Conservation (phyloP, 805 yeast genomes). For the Candida koratica region DNA sequence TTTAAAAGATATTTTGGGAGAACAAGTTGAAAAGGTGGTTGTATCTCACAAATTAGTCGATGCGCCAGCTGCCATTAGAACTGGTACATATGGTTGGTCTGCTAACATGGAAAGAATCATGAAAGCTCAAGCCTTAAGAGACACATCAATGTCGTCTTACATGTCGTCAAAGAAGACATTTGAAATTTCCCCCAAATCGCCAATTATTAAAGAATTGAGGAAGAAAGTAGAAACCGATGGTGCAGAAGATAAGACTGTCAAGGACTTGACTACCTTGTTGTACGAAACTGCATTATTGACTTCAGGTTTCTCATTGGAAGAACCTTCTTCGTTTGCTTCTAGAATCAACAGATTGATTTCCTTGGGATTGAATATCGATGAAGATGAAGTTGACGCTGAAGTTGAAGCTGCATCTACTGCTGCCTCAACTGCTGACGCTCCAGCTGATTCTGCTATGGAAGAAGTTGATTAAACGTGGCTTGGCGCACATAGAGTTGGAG, state of each 20-base stretch:
- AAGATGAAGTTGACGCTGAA: constrained; percentile 60
- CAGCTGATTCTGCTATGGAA: constrained; percentile 96
- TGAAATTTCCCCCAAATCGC: constrained; percentile 95
- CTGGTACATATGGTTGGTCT: constrained; percentile 99
- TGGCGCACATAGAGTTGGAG: too few species aligned
- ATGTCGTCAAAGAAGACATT: constrained; percentile 99
- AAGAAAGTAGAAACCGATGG: constrained; percentile 96
- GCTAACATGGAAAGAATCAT: constrained; percentile 99
- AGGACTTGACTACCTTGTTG: constrained; percentile 92
- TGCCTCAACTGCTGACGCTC: constrained; percentile 54
- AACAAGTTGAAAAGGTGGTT: constrained; percentile 98
- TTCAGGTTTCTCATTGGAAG: constrained; percentile 98
- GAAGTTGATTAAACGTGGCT: constrained; percentile 93
- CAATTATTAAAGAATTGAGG: constrained; percentile 93
- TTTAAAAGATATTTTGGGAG: constrained; percentile 95
- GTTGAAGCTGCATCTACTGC: constrained; percentile 48
- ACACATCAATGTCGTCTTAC: constrained; percentile 97
- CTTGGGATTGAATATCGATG: constrained; percentile 96
- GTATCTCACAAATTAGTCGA: constrained; percentile 96
- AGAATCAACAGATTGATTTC: constrained; percentile 98
- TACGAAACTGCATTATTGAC: constrained; percentile 98
- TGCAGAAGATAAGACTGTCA: constrained; percentile 96
- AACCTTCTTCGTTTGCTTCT: constrained; percentile 94
- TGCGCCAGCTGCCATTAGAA: constrained; percentile 99
- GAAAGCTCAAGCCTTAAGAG: constrained; percentile 99